Evolutionary conservation across 495 filamentous ascomycete species (phyloP).

Genomic region (Aspergillus saccharolyticus): DNA sequence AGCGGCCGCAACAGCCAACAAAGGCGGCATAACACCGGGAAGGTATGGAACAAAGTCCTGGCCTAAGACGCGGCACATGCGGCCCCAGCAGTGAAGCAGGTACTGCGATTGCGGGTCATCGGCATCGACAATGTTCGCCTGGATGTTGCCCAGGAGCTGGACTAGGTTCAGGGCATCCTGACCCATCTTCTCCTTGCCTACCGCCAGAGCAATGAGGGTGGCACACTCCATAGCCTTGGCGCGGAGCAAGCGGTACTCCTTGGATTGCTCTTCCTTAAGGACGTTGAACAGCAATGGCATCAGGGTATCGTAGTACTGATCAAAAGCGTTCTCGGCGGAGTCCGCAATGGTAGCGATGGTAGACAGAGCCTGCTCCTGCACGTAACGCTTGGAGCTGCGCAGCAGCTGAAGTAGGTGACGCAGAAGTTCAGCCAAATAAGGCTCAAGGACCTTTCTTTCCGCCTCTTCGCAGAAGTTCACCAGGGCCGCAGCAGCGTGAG

Average conservation of each 20-base stretch:
- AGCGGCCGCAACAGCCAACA: constrained; percentile 84
- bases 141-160: constrained; percentile 78
- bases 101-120: constrained; percentile 98
- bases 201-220: constrained; percentile 91
- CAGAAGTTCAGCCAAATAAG: constrained; percentile 86
- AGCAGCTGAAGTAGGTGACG: constrained; percentile 77
- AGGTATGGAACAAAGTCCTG: constrained; percentile 89
- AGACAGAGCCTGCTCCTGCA: constrained; percentile 96
- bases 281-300: constrained; percentile 95
- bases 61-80: constrained; percentile 94
- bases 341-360: constrained; percentile 99
- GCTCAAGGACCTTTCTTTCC: constrained; percentile 85
- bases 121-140: constrained; percentile 79
- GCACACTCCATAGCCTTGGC: constrained; percentile 99
- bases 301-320: constrained; percentile 89
- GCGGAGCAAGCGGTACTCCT: constrained; percentile 83
- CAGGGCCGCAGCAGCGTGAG: constrained; percentile 91
- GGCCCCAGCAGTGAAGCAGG: constrained; percentile 97
- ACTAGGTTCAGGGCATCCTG: constrained; percentile 81
- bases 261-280: constrained; percentile 79
- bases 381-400: constrained; percentile 85
- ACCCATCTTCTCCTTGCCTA: constrained; percentile 88
- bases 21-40: constrained; percentile 87
- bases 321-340: constrained; percentile 91
- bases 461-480: constrained; percentile 99